Evolutionary conservation across 1,139 yeast species (phyloP), one percentile per base, ranked within the genome.

Genomic region (Suhomyces yuchorum): DNA sequence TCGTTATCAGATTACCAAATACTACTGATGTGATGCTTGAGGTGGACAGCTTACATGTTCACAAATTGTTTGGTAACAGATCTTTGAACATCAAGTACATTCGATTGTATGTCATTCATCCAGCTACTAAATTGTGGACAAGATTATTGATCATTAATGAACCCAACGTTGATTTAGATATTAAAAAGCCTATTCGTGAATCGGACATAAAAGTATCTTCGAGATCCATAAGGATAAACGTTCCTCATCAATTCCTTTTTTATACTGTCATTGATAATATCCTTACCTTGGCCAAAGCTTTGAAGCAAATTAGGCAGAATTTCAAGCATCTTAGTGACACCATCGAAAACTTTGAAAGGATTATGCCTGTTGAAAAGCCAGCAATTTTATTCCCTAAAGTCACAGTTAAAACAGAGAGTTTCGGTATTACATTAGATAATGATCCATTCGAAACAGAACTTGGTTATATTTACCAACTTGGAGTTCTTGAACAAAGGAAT

Each of bases 261-360:
- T 85, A 84, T 62, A 78, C 81, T 9, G 79, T 87, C 34, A 70
- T 85, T 46, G 96, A 87, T 55, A 85, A 85, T 55, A 60, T 82
- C 2, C 77, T 85, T 34, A 82, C 88, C 0, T 67, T 82, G 47
- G 75, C 74, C 49, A 87, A 87, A 60, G 78, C 89, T 0, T 63
- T 80, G 15, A 74, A 71, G 48, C 90, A 85, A 51, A 70, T 87
- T 24, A 61, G 63, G 34, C 69, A 70, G 44, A 84, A 85, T 46
- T 83, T 84, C 51, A 56, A 66, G 18, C 66, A 73, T 42, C 62
- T 80, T 34, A 63, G 68, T 9, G 57, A 64, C 14, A 70, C 75
- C 2, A 61, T 74, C 4, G 59, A 65, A 19, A 78, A 81, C 6
- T 69, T 66, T 46, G 66, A 68, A 14, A 58, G 69, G 32, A 56